A percentile compares a stretch with the other conserved stretches of the same genome.
Conservation (phyloP, 2,329 filamentous ascomycete species). For the Calonectria ilicicola region DNA sequence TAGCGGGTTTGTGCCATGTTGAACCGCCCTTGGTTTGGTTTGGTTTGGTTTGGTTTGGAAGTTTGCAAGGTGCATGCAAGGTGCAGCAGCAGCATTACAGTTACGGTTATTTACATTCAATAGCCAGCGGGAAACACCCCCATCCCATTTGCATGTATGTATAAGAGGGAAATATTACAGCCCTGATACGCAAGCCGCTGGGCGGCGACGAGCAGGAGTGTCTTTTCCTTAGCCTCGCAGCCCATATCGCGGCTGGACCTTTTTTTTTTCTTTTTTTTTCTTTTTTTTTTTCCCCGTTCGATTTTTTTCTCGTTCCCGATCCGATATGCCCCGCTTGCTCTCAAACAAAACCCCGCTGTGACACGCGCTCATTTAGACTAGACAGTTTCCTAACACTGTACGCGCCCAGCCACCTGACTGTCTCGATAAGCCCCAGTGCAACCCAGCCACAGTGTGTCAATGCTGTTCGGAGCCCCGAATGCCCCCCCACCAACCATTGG, state of each 20-base stretch:
- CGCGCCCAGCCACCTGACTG: slow-evolving; percentile 1
- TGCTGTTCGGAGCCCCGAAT: background rate
- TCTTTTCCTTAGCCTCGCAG: too few relatives aligned
- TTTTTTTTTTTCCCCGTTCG: background rate
- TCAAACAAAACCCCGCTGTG: slow-evolving; percentile 31
- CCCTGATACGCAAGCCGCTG: background rate
- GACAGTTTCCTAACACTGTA: slow-evolving; percentile 31
- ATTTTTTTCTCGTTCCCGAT: slow-evolving; percentile 26
- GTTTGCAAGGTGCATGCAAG: too few relatives aligned
- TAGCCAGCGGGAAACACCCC: background rate
- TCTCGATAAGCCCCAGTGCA: slow-evolving; percentile 20
- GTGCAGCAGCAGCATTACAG: background rate
- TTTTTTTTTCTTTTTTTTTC: background rate
- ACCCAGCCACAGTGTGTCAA: slow-evolving; percentile 11
- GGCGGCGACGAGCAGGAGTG: background rate
- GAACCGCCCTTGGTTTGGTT: background rate
- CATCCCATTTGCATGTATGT: too few relatives aligned
- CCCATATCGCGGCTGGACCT: too few relatives aligned
- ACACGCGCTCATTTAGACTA: background rate
- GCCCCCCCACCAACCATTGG: background rate
- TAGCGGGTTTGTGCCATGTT: background rate
- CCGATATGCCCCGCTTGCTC: slow-evolving; percentile 40
- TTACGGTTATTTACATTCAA: too few relatives aligned
- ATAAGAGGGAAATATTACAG: background rate
- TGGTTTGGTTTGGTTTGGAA: too few relatives aligned